Percentiles rank a stretch among this genome's conserved stretches.
Evolutionary conservation across 1,139 yeast genomes (phyloP).

Genomic region (Debaryomycetaceae sp.): DNA sequence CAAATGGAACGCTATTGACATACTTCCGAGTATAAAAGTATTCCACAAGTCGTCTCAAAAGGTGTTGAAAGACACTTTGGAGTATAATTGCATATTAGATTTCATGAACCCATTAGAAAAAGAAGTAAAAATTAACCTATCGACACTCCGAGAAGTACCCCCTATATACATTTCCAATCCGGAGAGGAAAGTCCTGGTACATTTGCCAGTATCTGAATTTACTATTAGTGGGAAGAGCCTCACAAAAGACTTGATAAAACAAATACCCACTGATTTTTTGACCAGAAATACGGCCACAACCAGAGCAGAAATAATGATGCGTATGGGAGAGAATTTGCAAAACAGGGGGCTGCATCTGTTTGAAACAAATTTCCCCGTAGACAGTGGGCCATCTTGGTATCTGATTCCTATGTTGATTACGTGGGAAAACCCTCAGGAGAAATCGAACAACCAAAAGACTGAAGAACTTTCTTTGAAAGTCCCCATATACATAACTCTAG

Average conservation of each 20-base stretch:
- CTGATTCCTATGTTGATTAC: constrained; percentile 28
- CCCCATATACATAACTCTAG: constrained; percentile 30
- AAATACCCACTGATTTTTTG: constrained; percentile 34
- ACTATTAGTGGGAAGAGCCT: constrained; percentile 7
- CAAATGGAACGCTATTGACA: constrained; percentile 35
- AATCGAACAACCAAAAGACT: not conserved
- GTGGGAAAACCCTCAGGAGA: constrained; percentile 1
- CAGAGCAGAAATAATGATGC: constrained; percentile 29
- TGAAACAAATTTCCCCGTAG: constrained; percentile 17
- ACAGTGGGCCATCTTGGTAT: constrained; percentile 32
- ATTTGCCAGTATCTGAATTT: constrained; percentile 25
- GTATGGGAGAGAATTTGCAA: constrained; percentile 21
- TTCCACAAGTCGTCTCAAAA: constrained; percentile 7
- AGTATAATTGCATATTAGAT: constrained; percentile 21
- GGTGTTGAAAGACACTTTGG: constrained; percentile 9
- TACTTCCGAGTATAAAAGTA: constrained; percentile 24
- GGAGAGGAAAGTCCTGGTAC: constrained; percentile 11
- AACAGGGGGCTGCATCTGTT: not conserved
- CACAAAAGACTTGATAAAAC: constrained; percentile 15
- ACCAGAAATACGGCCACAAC: constrained; percentile 27
- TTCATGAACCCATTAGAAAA: constrained; percentile 29
- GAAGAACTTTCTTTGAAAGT: constrained; percentile 12
- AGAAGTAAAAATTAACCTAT: constrained; percentile 11
- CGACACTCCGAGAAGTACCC: constrained; percentile 13
- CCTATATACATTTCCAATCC: constrained; percentile 9